Evolutionary conservation across 192 early-diverging fungal genomes (phyloP).

Genomic region (Chytriomyces sp.): DNA sequence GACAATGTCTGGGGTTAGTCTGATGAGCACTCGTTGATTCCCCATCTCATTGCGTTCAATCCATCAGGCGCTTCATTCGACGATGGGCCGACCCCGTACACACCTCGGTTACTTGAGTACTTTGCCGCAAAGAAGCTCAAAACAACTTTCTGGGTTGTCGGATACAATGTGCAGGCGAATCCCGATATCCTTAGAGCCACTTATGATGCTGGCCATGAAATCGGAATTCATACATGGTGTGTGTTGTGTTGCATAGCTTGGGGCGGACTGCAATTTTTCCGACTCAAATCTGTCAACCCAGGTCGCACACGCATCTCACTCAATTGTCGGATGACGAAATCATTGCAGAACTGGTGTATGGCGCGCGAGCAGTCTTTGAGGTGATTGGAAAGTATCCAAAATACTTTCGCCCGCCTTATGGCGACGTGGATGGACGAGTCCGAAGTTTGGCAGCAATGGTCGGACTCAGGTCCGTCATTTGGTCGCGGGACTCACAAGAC

Average conservation of each 20-base stretch:
- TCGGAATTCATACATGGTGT: conserved; percentile 38
- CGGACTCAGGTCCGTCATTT: conserved; percentile 49
- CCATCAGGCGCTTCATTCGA: conserved; percentile 20
- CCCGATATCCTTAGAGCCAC: conserved; percentile 54
- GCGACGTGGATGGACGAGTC: conserved; percentile 66
- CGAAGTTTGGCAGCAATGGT: conserved; percentile 58
- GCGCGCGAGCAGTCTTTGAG: conserved; percentile 41
- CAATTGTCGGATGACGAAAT: conserved; percentile 56
- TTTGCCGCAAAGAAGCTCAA: conserved; percentile 56
- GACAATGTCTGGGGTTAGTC: no score
- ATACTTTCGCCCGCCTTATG: conserved; percentile 67
- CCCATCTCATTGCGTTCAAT: no score
- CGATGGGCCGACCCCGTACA: conserved; percentile 54
- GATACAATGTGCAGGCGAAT: conserved; percentile 52
- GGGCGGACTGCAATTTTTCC: neutral
- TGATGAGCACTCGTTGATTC: no score
- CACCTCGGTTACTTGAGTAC: conserved; percentile 52
- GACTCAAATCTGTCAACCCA: no score
- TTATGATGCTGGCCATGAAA: conserved; percentile 59
- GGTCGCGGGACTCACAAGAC: conserved; percentile 48
- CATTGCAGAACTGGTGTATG: neutral
- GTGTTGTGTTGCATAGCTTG: neutral
- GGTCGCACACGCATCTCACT: neutral
- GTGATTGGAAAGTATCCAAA: conserved; percentile 53
- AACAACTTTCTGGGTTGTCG: conserved; percentile 72